Conservation (phyloP, 495 filamentous ascomycete genomes). For the Aspergillus biplanus region DNA sequence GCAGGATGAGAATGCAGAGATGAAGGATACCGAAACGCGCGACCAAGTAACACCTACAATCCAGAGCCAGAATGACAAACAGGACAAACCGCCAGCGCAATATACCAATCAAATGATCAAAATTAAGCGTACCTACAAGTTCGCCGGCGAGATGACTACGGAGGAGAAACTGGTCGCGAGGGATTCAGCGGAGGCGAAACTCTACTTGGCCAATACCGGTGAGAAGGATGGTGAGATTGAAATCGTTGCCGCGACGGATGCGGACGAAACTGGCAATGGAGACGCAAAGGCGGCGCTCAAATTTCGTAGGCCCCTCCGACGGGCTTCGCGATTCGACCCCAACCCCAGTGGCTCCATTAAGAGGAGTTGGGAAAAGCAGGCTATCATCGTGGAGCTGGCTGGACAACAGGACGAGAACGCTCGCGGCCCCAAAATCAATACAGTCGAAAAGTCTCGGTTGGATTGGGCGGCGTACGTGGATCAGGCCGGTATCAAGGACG, state of each 20-base stretch:
- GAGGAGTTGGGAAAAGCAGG: slow-evolving; percentile 53
- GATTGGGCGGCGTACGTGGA: slow-evolving; percentile 97
- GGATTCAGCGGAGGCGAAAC: slow-evolving; percentile 78
- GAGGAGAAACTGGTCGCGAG: slow-evolving; percentile 80
- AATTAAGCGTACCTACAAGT: slow-evolving; percentile 88
- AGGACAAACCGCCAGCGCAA: slow-evolving; percentile 16
- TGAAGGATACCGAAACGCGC: slow-evolving; percentile 25
- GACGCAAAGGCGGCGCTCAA: slow-evolving; percentile 25
- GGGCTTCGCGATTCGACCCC: slow-evolving; percentile 83
- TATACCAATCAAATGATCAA: slow-evolving; percentile 62
- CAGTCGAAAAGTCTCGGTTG: slow-evolving; percentile 90
- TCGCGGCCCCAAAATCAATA: slow-evolving; percentile 85
- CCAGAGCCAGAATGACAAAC: not conserved
- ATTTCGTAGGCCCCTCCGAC: slow-evolving; percentile 68
- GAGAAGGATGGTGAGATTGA: slow-evolving; percentile 48
- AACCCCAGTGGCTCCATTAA: slow-evolving; percentile 53
- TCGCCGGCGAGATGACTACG: slow-evolving; percentile 83
- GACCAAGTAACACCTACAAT: slow-evolving; percentile 22
- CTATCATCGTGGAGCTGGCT: slow-evolving; percentile 24
- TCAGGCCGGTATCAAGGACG: slow-evolving; percentile 87
- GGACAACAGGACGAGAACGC: slow-evolving; percentile 36
- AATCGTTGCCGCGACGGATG: slow-evolving; percentile 30
- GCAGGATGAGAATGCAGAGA: slow-evolving; percentile 21
- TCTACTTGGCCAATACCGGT: slow-evolving; percentile 67
- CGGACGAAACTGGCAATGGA: slow-evolving; percentile 27